A percentile compares a stretch with the other conserved stretches of the same genome.
phyloP scores from a whole-genome alignment of 768 basidiomycete species.

The Pisolithus orientalis region DNA sequence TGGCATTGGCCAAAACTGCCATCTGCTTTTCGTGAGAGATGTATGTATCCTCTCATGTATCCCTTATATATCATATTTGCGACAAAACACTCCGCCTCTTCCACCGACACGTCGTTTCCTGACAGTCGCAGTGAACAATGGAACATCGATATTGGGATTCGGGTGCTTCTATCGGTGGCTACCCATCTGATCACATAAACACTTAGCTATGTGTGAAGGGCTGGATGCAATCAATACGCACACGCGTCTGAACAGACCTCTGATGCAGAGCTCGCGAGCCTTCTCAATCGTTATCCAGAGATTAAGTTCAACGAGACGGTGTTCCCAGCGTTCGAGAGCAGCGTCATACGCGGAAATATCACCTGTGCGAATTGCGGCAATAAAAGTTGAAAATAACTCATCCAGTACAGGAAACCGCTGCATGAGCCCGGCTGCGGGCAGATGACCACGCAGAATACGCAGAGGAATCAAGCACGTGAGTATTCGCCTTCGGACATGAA shows the following conservation, averaged over 20 bases:
- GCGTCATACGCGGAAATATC: conserved; percentile 77
- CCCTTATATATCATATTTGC: conserved; percentile 95
- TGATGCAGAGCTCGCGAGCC: conserved; percentile 79
- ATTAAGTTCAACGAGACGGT: conserved; percentile 76
- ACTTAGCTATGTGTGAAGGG: conserved; percentile 1
- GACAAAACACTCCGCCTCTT: conserved; percentile 89
- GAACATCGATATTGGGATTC: conserved; percentile 80
- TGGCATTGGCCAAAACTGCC: conserved; percentile 79
- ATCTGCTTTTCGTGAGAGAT: conserved; percentile 94
- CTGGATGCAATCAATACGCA: conserved; percentile 32
- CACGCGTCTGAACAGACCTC: conserved; percentile 77
- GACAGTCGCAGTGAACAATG: conserved; percentile 68
- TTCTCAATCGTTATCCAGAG: conserved; percentile 84
- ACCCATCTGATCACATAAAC: conserved; percentile 58
- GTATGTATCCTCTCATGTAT: conserved; percentile 93
- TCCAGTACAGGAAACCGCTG: conserved; percentile 65
- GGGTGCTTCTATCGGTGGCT: conserved; percentile 59
- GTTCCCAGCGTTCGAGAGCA: conserved; percentile 66
- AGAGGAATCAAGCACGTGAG: conserved; percentile 88
- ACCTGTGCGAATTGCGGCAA: conserved; percentile 68
- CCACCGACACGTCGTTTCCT: conserved; percentile 60
- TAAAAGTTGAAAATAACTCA: conserved; percentile 75
- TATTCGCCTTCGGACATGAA: conserved; percentile 57
- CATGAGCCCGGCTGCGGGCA: conserved; percentile 71
- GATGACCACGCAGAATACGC: conserved; percentile 78